Evolutionary conservation across 176 grass and related monocot genomes (phyloP).

Genomic region (Hsuehochloa calcarea): DNA sequence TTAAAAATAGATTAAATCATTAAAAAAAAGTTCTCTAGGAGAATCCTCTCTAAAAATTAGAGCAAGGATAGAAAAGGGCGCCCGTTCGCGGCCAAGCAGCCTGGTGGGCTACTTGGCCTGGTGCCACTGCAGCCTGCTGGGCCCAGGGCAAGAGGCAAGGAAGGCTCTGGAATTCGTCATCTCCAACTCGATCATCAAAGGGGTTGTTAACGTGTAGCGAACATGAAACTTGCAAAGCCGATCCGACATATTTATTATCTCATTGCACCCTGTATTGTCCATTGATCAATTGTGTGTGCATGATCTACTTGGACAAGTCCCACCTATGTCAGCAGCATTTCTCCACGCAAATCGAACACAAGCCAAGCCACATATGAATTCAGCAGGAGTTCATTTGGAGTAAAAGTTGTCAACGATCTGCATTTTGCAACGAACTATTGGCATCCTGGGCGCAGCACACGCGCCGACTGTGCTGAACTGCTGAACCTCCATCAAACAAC

Average conservation of each 20-base stretch:
- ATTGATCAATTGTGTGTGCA: neutral
- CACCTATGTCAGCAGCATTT: neutral
- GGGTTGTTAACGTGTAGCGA: neutral
- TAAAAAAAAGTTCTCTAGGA: too few relatives aligned
- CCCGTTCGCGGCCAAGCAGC: too few relatives aligned
- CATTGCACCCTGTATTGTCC: neutral
- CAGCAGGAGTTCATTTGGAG: neutral
- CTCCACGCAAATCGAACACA: neutral
- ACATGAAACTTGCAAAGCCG: neutral
- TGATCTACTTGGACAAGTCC: neutral
- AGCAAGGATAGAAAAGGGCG: too few relatives aligned
- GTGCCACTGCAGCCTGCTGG: too few relatives aligned
- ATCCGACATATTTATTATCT: neutral
- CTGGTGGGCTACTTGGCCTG: too few relatives aligned
- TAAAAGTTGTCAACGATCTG: neutral
- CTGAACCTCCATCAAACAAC: constrained; percentile 5
- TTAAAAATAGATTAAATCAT: too few relatives aligned
- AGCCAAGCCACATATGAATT: neutral
- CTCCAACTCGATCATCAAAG: neutral
- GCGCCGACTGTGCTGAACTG: neutral
- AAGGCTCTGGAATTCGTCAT: neutral
- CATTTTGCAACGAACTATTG: neutral
- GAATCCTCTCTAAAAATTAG: too few relatives aligned
- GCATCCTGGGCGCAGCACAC: neutral
- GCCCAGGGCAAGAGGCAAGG: too few relatives aligned